Percentiles rank a stretch among this genome's conserved stretches.
Conservation (phyloP, 768 basidiomycete species). For the Rhodotorula kratochvilovae region DNA sequence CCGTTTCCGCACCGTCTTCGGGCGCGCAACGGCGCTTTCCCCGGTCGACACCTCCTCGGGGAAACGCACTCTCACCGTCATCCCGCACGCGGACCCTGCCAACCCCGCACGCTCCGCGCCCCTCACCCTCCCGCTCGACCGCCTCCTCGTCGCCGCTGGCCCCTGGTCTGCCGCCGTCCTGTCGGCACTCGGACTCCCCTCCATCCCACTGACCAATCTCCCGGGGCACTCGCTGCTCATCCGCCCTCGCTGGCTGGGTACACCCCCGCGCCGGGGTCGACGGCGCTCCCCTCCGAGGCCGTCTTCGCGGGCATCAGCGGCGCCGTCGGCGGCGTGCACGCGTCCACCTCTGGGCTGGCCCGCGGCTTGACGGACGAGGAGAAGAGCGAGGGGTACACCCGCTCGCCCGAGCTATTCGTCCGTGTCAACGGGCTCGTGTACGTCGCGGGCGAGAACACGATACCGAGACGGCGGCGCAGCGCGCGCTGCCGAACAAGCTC, state of each 20-base stretch:
- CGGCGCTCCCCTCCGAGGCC: slow-evolving; percentile 17
- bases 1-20: slow-evolving; percentile 22
- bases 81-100: neutral
- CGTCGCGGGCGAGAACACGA: slow-evolving; percentile 37
- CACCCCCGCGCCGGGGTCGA: neutral
- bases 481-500: slow-evolving; percentile 12
- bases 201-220: slow-evolving; percentile 24
- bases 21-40: neutral
- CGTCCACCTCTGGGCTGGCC: slow-evolving; percentile 19
- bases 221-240: slow-evolving; percentile 36
- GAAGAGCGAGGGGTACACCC: slow-evolving; percentile 19
- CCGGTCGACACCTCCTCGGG: neutral
- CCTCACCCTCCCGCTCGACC: slow-evolving; percentile 45
- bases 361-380: slow-evolving; percentile 19
- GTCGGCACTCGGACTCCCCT: slow-evolving; percentile 7
- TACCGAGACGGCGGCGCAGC: slow-evolving; percentile 5
- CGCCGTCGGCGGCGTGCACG: slow-evolving; percentile 26
- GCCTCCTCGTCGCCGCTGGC: slow-evolving; percentile 49
- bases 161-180: slow-evolving; percentile 47
- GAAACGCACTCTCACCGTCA: neutral
- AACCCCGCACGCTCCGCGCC: neutral
- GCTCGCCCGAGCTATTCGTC: slow-evolving; percentile 27
- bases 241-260: slow-evolving; percentile 14
- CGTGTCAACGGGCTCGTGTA: slow-evolving; percentile 21
- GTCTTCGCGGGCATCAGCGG: slow-evolving; percentile 32